Percentiles rank a stretch among this genome's conserved stretches.
These are phyloP conservation scores for Pelargonium fulgidum DNA, from an alignment of 441 rosid genomes.

Conservation along the genomic window DNA sequence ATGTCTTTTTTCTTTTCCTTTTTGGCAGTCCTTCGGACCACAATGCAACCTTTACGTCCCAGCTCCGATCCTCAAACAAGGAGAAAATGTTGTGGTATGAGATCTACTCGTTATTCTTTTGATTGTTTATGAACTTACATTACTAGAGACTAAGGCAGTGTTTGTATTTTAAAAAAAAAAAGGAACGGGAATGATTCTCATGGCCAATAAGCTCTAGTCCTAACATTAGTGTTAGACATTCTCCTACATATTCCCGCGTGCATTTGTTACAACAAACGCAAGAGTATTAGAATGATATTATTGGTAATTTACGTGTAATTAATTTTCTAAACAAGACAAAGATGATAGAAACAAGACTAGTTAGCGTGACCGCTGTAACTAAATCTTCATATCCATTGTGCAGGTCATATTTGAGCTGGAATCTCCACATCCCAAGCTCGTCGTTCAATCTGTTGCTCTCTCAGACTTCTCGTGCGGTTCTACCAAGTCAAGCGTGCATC, in stretches of 20 bases:
- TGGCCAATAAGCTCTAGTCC: no score
- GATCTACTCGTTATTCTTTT: slow-evolving; percentile 6
- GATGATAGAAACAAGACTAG: not conserved
- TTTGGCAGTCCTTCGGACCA: slow-evolving; percentile 62
- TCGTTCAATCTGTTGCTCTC: slow-evolving; percentile 41
- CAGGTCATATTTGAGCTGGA: slow-evolving; percentile 74
- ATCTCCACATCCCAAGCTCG: slow-evolving; percentile 44
- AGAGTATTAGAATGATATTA: no score
- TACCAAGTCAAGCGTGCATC: slow-evolving; percentile 30
- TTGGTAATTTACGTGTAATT: no score
- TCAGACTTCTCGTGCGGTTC: slow-evolving; percentile 63
- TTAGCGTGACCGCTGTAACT: not conserved
- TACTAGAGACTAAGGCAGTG: not conserved
- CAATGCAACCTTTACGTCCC: slow-evolving; percentile 84
- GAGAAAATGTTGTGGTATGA: slow-evolving; percentile 64
- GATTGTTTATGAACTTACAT: not conserved
- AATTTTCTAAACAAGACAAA: no score
- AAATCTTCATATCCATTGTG: slow-evolving; percentile 14
- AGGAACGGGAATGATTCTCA: no score
- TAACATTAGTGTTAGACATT: no score
- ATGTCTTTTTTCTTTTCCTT: not conserved
- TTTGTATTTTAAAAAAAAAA: no score
- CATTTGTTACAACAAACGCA: no score
- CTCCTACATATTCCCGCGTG: no score
- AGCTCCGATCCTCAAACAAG: slow-evolving; percentile 66